Evolutionary conservation across 352 stramenopile genomes (phyloP).

Genomic region (Phytophthora podocarpi): DNA sequence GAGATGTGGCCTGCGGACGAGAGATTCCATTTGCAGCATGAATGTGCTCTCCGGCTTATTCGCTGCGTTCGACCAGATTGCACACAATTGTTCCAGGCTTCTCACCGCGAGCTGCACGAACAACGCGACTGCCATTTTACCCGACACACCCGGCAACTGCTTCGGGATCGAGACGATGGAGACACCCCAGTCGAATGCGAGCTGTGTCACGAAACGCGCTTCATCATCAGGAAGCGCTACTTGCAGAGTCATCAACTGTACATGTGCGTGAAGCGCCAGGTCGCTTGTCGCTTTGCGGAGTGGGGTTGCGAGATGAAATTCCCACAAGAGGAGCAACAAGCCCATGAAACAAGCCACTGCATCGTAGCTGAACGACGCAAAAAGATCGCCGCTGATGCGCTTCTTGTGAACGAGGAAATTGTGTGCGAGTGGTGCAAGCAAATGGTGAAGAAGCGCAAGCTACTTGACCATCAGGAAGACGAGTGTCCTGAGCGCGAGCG

Average conservation of each 20-base stretch:
- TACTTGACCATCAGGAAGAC: constrained; percentile 84
- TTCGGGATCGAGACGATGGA: constrained; percentile 45
- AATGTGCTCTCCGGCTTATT: constrained; percentile 50
- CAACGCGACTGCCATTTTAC: constrained; percentile 37
- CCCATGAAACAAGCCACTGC: constrained; percentile 51
- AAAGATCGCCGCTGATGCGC: constrained; percentile 44
- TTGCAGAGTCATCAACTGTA: constrained; percentile 52
- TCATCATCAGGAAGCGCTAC: constrained; percentile 37
- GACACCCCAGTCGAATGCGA: constrained; percentile 45
- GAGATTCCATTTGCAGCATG: constrained; percentile 39
- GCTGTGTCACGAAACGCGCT: constrained; percentile 40
- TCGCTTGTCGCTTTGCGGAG: constrained; percentile 53
- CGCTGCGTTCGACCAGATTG: constrained; percentile 56
- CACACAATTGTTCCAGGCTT: constrained; percentile 34
- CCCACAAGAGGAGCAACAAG: constrained; percentile 36
- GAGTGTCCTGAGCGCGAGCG: constrained; percentile 69
- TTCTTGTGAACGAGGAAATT: constrained; percentile 56
- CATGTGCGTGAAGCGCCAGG: constrained; percentile 51
- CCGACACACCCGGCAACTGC: constrained; percentile 43
- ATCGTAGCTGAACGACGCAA: constrained; percentile 47
- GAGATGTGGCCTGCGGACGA: constrained; percentile 46
- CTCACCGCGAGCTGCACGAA: constrained; percentile 44
- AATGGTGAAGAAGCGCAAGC: constrained; percentile 62
- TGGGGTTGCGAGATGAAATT: constrained; percentile 57
- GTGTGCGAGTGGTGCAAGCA: constrained; percentile 73